These are phyloP conservation scores for Tillandsia leiboldiana DNA, from an alignment of 176 grass and related monocot species.

Conservation along the genomic window DNA sequence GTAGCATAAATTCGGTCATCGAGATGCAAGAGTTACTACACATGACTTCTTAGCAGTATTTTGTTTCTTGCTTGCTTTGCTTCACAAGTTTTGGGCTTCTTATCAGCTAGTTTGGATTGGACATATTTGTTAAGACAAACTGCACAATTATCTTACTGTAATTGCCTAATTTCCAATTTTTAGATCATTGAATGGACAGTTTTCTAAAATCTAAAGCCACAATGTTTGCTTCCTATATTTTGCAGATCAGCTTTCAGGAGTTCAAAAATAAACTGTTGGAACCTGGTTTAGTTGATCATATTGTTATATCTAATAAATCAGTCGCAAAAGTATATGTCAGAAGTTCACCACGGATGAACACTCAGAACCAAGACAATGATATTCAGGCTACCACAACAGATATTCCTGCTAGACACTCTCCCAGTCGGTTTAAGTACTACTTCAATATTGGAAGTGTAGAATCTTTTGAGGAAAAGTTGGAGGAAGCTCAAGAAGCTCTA, in stretches of 20 bases:
- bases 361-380: conserved; percentile 32
- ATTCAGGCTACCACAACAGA: conserved; percentile 32
- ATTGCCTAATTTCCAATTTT: conserved; percentile 7
- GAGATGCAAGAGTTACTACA: too few species aligned
- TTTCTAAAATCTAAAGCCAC: conserved; percentile 9
- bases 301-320: conserved; percentile 87
- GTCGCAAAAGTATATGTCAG: conserved; percentile 79
- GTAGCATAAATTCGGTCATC: too few species aligned
- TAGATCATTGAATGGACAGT: background rate
- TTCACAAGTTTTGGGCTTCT: background rate
- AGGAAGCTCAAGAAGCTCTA: conserved; percentile 63
- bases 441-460: conserved; percentile 97
- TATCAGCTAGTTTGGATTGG: background rate
- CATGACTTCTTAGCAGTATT: background rate
- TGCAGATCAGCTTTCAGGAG: conserved; percentile 95
- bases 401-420: conserved; percentile 27
- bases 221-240: conserved; percentile 13
- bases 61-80: background rate
- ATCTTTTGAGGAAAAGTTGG: conserved; percentile 86
- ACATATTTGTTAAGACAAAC: background rate
- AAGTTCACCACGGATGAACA: conserved; percentile 31
- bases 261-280: conserved; percentile 89
- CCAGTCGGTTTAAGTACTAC: conserved; percentile 63
- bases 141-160: background rate
- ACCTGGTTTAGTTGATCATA: conserved; percentile 75